Evolutionary conservation across 805 yeast species (phyloP).

Genomic region (Starmera dryadoides): DNA sequence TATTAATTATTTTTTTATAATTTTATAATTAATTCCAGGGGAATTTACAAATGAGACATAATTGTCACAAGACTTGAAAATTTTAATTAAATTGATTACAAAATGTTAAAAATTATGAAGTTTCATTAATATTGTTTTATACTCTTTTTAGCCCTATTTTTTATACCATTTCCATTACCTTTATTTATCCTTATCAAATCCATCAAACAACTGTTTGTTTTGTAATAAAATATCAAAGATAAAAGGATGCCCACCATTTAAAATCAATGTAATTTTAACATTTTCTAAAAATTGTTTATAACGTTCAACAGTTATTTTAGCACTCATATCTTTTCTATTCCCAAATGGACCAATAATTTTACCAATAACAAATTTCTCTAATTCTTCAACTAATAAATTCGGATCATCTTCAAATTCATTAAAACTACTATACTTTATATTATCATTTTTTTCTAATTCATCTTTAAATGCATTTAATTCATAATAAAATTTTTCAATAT

Average conservation of each 20-base stretch:
- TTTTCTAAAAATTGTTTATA: constrained; percentile 32
- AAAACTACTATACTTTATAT: constrained; percentile 20
- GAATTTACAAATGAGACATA: too few relatives aligned
- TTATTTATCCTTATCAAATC: constrained; percentile 15
- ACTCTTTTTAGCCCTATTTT: too few relatives aligned
- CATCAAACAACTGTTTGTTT: constrained; percentile 40
- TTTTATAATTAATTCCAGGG: too few relatives aligned
- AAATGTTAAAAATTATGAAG: too few relatives aligned
- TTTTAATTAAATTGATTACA: too few relatives aligned
- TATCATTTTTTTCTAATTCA: constrained; percentile 16
- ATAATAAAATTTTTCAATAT: constrained; percentile 40
- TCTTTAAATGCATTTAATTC: constrained; percentile 30
- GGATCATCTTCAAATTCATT: constrained; percentile 32
- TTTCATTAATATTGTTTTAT: too few relatives aligned
- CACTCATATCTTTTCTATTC: constrained; percentile 10
- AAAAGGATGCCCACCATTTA: constrained; percentile 55
- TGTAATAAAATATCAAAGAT: constrained; percentile 50
- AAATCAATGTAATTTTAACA: constrained; percentile 33
- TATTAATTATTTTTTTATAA: too few relatives aligned
- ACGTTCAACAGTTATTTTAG: constrained; percentile 17
- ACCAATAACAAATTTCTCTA: constrained; percentile 31
- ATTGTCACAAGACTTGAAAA: too few relatives aligned
- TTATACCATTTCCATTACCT: too few relatives aligned
- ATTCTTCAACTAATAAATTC: constrained; percentile 28
- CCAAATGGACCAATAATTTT: constrained; percentile 20